These are phyloP conservation scores for Malassezia sympodialis DNA, from an alignment of 1,284 basidiomycete species.

Conservation along the genomic window DNA sequence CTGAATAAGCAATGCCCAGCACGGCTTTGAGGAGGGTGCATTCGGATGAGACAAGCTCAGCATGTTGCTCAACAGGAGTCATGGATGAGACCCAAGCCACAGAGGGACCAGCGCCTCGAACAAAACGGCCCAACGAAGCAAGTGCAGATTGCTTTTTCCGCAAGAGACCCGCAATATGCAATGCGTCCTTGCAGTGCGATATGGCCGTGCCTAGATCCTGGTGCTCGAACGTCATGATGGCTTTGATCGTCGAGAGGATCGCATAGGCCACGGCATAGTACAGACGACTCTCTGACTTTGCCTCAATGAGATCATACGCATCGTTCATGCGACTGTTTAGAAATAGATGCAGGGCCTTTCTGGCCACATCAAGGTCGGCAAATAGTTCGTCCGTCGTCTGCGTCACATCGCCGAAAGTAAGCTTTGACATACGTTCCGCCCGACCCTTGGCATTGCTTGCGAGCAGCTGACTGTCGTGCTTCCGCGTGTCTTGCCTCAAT, in stretches of 20 bases:
- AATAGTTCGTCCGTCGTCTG: conserved; percentile 25
- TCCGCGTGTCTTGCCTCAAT: background rate
- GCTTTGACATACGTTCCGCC: conserved; percentile 32
- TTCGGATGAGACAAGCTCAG: conserved; percentile 44
- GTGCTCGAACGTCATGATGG: conserved; percentile 48
- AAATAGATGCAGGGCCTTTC: conserved; percentile 41
- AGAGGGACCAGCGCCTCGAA: conserved; percentile 38
- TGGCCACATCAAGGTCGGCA: conserved; percentile 30
- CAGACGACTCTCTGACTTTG: conserved; percentile 32
- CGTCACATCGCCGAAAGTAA: conserved; percentile 29
- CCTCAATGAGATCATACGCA: conserved; percentile 37
- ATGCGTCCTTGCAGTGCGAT: conserved; percentile 41
- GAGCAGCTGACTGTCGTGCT: background rate
- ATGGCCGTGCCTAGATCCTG: conserved; percentile 42
- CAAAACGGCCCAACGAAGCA: conserved; percentile 39
- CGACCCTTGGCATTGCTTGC: conserved; percentile 20
- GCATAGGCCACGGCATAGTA: conserved; percentile 45
- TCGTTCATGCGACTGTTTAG: conserved; percentile 46
- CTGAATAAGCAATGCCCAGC: conserved; percentile 43
- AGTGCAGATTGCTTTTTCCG: conserved; percentile 34
- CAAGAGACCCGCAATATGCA: conserved; percentile 35
- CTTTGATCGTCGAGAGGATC: conserved; percentile 45
- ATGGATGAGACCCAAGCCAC: conserved; percentile 31
- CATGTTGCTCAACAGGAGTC: conserved; percentile 41
- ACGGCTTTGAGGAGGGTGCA: conserved; percentile 41